Percentiles rank a stretch among this genome's conserved stretches.
These are phyloP conservation scores for Aspergillus taichungensis DNA, from an alignment of 495 filamentous ascomycete genomes.

Conservation along the genomic window DNA sequence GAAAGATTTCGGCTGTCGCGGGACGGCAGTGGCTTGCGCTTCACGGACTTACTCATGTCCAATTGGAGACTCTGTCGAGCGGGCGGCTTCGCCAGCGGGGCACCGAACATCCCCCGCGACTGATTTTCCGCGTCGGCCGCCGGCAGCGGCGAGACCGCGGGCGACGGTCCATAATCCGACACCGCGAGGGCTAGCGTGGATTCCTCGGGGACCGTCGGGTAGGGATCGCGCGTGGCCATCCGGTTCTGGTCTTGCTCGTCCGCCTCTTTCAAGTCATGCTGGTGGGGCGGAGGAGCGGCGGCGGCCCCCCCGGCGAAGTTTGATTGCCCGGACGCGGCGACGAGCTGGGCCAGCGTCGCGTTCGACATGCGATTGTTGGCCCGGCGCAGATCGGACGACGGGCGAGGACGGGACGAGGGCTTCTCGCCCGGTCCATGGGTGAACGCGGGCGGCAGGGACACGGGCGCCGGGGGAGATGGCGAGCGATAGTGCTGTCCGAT, in stretches of 20 bases:
- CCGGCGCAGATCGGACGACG: slow-evolving; percentile 63
- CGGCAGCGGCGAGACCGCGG: no score
- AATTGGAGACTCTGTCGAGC: slow-evolving; percentile 25
- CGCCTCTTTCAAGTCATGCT: no score
- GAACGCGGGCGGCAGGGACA: slow-evolving; percentile 68
- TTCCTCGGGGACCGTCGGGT: no score
- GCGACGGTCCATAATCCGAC: no score
- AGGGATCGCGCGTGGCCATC: no score
- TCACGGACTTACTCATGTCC: slow-evolving; percentile 39
- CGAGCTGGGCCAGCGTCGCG: slow-evolving; percentile 69
- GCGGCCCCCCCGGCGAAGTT: slow-evolving; percentile 23
- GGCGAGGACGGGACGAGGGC: slow-evolving; percentile 58
- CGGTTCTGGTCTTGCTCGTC: no score
- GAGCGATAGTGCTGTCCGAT: slow-evolving; percentile 42
- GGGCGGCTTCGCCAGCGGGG: slow-evolving; percentile 20
- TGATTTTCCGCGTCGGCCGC: slow-evolving; percentile 2
- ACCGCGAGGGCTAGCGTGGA: neutral
- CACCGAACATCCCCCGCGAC: slow-evolving; percentile 11
- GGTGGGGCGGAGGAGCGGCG: slow-evolving; percentile 18
- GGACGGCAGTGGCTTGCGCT: slow-evolving; percentile 58
- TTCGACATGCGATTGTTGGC: slow-evolving; percentile 74
- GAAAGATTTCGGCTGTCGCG: slow-evolving; percentile 4
- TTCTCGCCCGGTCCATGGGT: slow-evolving; percentile 57
- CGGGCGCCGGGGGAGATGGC: slow-evolving; percentile 59
- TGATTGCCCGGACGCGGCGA: slow-evolving; percentile 49